These are phyloP conservation scores for Calocera viscosa DNA, from an alignment of 768 basidiomycete genomes.

Conservation along the genomic window DNA sequence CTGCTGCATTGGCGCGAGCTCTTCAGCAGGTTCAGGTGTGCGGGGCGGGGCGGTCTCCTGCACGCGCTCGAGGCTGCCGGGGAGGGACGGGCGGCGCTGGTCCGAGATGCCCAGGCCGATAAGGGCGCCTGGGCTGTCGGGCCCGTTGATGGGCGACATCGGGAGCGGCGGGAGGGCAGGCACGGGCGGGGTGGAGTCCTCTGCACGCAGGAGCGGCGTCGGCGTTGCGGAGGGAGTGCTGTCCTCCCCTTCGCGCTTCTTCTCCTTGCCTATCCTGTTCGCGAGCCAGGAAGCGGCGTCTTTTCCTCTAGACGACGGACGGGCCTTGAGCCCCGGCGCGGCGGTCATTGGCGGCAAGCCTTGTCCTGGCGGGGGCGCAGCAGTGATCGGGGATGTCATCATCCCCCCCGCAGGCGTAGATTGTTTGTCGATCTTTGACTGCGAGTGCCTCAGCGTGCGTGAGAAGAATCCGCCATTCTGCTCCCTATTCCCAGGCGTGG, in stretches of 20 bases:
- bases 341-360: not conserved
- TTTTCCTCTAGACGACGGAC: not conserved
- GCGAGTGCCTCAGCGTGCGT: not conserved
- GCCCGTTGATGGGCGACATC: not conserved
- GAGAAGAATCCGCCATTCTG: not conserved
- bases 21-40: too few species aligned
- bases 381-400: not conserved
- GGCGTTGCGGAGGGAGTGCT: not conserved
- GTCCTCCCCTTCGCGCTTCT: not conserved
- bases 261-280: conserved; percentile 1
- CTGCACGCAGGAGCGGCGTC: not conserved
- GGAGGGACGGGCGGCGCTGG: not conserved
- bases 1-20: too few species aligned
- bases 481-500: not conserved
- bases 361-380: not conserved
- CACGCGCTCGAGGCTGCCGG: not conserved
- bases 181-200: not conserved
- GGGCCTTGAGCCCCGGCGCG: not conserved
- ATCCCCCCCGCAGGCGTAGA: not conserved
- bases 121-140: not conserved
- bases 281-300: not conserved
- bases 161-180: not conserved
- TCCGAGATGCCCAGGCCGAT: not conserved
- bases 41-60: too few species aligned
- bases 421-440: not conserved